Base-by-base conservation (phyloP, 2,329 filamentous ascomycete species). In the Fusarium nodosum region DNA sequence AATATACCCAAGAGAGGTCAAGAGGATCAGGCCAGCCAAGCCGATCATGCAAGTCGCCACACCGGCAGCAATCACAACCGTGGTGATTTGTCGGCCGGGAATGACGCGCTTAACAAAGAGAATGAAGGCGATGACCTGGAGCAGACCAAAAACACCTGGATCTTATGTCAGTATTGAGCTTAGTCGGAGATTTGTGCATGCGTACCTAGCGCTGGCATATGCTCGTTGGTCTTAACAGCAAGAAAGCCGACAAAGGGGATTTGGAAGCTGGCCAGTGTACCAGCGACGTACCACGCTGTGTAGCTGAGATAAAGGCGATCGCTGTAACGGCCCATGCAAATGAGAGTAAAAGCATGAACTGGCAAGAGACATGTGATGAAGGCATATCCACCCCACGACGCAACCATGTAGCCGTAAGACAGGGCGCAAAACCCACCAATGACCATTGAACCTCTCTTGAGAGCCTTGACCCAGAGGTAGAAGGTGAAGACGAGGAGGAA, bases 371-470 rank as follows among this genome's bases (percentile, higher is more conserved):
- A 97, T 66, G 97, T 99, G 78, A 99, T 99, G 88, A 99, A 99
- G 76, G 97, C 96, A 81, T 99, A 99, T 78, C 96, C 96, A 86
- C 96, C 96, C 96, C 96, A 99, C 20, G 97, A 97, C 50, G 95
- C 96, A 70, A 99, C 96, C 96, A 99, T 99, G 89, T 99, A 99
- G 77, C 96, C 96, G 82, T 99, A 99, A 83, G 97, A 98, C 57
- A 99, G 86, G 44, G 96, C 96, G 74, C 94, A 96, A 68, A 97
- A 85, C 38, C 93, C 94, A 74, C 94, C 95, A 95, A 95, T 99
- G 81, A 97, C 92, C 79, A 97, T 94, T 52, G 96, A 98, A 28
- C 96, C 96, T 61, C 94, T 88, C 86, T 99, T 99, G 73, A 99
- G 87, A 22, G 96, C 93, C 87, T 98, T 98, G 83, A 99, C 97